These are phyloP conservation scores for Lineolata rhizophorae DNA, from an alignment of 495 filamentous ascomycete species.

Conservation along the genomic window DNA sequence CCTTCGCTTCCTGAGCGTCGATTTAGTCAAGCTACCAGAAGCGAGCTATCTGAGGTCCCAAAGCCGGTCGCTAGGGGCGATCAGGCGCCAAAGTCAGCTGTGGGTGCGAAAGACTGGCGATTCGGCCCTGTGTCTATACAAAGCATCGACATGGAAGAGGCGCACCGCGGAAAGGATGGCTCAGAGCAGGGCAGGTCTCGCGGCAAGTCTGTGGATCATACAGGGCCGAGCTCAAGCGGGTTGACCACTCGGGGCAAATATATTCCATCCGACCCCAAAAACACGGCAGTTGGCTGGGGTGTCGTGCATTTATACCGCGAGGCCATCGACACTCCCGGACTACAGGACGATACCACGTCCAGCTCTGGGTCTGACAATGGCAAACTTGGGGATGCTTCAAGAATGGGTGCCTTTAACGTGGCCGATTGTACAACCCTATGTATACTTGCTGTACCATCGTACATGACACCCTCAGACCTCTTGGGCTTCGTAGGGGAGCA, in stretches of 20 bases:
- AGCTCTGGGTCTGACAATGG: slow-evolving; percentile 11
- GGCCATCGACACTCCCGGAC: slow-evolving; percentile 43
- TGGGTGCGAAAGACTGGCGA: slow-evolving; percentile 31
- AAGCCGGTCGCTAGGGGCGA: background rate
- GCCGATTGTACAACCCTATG: slow-evolving; percentile 60
- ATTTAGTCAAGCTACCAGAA: too few species aligned
- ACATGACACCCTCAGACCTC: slow-evolving; percentile 78
- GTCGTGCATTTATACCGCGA: slow-evolving; percentile 89
- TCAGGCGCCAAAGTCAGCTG: slow-evolving; percentile 5
- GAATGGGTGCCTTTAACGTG: slow-evolving; percentile 5
- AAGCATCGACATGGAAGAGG: slow-evolving; percentile 41
- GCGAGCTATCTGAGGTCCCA: slow-evolving; percentile 2
- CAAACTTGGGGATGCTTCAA: slow-evolving; percentile 4
- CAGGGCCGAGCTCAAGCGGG: background rate
- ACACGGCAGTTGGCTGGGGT: slow-evolving; percentile 73
- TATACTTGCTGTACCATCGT: slow-evolving; percentile 83
- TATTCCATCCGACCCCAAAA: slow-evolving; percentile 48
- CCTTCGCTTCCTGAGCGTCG: slow-evolving; percentile 2
- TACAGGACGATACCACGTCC: slow-evolving; percentile 18
- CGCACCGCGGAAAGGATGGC: slow-evolving; percentile 9
- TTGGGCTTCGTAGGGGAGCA: slow-evolving; percentile 81
- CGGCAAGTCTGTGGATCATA: slow-evolving; percentile 7
- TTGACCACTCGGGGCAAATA: slow-evolving; percentile 57
- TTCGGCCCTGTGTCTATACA: slow-evolving; percentile 40
- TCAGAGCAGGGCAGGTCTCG: slow-evolving; percentile 2